These are phyloP conservation scores for Jatropha multifida DNA, from an alignment of 441 rosid genomes.

Conservation along the genomic window DNA sequence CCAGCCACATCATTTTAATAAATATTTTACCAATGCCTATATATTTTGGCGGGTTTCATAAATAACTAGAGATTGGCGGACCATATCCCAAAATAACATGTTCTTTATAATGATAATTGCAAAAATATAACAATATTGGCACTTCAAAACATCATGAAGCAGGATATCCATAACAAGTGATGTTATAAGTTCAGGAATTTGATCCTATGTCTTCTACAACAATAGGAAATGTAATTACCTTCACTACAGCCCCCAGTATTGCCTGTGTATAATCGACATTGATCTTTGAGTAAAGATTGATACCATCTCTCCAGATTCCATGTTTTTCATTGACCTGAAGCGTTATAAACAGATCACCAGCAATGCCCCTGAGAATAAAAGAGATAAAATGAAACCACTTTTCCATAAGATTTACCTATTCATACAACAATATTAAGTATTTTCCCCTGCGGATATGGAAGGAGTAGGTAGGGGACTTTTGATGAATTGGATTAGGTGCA, in stretches of 20 bases:
- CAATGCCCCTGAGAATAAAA: constrained; percentile 47
- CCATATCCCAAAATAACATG: neutral
- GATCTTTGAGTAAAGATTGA: constrained; percentile 75
- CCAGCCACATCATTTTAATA: neutral
- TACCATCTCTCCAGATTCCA: constrained; percentile 81
- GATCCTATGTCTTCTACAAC: neutral
- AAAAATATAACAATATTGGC: neutral
- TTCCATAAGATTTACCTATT: constrained; percentile 1
- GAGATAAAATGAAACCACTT: neutral
- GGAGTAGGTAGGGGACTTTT: neutral
- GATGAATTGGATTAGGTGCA: neutral
- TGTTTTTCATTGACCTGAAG: constrained; percentile 66
- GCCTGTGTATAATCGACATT: constrained; percentile 78
- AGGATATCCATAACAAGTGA: neutral
- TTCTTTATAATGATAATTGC: neutral
- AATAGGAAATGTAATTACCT: constrained; percentile 44
- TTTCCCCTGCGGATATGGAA: neutral
- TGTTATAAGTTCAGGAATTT: neutral
- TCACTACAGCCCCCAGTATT: constrained; percentile 62
- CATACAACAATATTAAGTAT: neutral
- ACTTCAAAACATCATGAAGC: neutral
- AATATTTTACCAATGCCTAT: neutral
- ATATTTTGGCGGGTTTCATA: neutral
- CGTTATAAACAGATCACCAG: constrained; percentile 71
- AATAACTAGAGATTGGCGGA: neutral